Base-by-base conservation (phyloP, 2,329 filamentous ascomycete genomes). In the Chlorencoelia australis region DNA sequence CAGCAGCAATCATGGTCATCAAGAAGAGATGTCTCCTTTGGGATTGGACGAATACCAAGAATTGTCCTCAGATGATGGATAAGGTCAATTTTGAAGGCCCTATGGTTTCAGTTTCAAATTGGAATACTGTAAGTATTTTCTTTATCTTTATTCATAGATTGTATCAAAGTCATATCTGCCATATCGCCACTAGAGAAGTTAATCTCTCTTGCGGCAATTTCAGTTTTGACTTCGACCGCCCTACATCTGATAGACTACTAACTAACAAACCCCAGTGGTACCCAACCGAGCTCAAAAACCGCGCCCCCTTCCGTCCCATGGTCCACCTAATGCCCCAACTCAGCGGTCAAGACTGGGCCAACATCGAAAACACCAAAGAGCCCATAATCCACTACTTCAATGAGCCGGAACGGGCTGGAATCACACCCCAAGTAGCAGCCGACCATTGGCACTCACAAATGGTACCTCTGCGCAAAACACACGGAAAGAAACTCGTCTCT, bases 311-410 rank as follows among this genome's bases (percentile, higher is more conserved):
- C 49, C 55, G 58, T 6, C 64, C 64, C 15, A 66, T 62, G 56
- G 56, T 66, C 20, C 64, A 40, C 11, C 35, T 61, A 34, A 55
- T 57, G 19, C 49, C 56, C 16, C 55, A 53, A 14, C 56, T 59
- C 40, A 54, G 60, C 15, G 46, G 47, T 21, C 52, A 59, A 20
- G 61, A 64, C 27, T 67, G 62, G 61, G 40, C 48, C 10, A 51
- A 44, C 24, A 46, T 57, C 40, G 37, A 47, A 17, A 51, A 47
- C 38, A 50, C 51, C 21, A 48, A 56, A 9, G 42, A 47, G 25
- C 40, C 49, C 4, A 54, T 65, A 20, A 54, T 66, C 8, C 61
- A 65, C 41, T 67, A 59, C 44, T 61, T 65, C 57, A 67, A 67
- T 45, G 64, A 67, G 48, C 64, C 64, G 5, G 63, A 67, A 40